Percentiles rank a stretch among this genome's conserved stretches.
These are phyloP conservation scores for Saccharomycopsis amapae DNA, from an alignment of 805 yeast species.

Conservation along the genomic window DNA sequence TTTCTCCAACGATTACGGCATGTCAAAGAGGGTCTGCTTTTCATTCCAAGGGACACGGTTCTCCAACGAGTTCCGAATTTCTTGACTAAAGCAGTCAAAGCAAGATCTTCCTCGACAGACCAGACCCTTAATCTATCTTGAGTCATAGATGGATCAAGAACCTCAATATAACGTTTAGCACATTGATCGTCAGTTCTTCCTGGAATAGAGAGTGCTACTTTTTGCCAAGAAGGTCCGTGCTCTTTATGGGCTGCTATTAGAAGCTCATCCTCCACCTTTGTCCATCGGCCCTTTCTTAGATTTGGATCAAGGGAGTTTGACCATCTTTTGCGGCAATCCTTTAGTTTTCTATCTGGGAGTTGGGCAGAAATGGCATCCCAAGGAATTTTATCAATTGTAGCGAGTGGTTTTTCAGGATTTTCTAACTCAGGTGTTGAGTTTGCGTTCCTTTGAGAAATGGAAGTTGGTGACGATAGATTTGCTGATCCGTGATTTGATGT, in stretches of 20 bases:
- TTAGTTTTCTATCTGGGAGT: slow-evolving; percentile 53
- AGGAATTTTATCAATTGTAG: slow-evolving; percentile 35
- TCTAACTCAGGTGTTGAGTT: too few species aligned
- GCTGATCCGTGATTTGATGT: too few species aligned
- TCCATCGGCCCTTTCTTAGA: slow-evolving; percentile 82
- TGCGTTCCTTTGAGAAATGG: too few species aligned
- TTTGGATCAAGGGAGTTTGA: slow-evolving; percentile 75
- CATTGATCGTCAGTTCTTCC: slow-evolving; percentile 95
- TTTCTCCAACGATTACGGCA: slow-evolving; percentile 93
- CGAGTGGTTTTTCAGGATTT: background rate
- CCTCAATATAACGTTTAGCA: slow-evolving; percentile 84
- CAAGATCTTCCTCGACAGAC: slow-evolving; percentile 70
- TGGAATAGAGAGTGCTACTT: slow-evolving; percentile 64
- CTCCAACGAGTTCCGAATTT: slow-evolving; percentile 85
- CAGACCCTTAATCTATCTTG: slow-evolving; percentile 73
- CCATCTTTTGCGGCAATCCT: slow-evolving; percentile 88
- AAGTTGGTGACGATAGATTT: too few species aligned
- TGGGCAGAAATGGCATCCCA: slow-evolving; percentile 55
- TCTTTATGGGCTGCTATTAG: slow-evolving; percentile 56
- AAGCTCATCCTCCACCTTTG: slow-evolving; percentile 64
- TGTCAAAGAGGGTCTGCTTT: slow-evolving; percentile 78
- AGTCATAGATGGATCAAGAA: slow-evolving; percentile 68
- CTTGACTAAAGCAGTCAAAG: slow-evolving; percentile 59
- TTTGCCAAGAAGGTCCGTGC: slow-evolving; percentile 81
- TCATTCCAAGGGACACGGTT: slow-evolving; percentile 61